These are phyloP conservation scores for Chloromonas sp. DNA, from an alignment of 163 green algal species.

Conservation along the genomic window DNA sequence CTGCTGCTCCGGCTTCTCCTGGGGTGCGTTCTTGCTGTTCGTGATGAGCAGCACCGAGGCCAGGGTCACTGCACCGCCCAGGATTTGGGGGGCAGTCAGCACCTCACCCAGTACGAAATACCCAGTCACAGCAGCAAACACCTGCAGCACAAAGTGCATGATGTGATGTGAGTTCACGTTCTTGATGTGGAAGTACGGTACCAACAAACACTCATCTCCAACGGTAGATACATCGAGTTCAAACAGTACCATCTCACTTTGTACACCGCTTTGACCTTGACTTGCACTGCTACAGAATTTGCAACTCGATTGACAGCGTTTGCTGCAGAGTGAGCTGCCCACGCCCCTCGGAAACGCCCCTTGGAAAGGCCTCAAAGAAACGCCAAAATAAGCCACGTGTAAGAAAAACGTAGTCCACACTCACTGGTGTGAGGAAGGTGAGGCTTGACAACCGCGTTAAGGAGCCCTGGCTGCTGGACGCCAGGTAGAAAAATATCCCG, in stretches of 20 bases:
- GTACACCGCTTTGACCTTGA: too few species aligned
- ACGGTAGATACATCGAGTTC: too few species aligned
- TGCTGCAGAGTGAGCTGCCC: too few species aligned
- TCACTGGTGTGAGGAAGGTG: constrained; percentile 85
- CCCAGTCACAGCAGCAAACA: constrained; percentile 44
- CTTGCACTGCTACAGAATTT: too few species aligned
- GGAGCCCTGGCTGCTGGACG: constrained; percentile 63
- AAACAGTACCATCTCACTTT: too few species aligned
- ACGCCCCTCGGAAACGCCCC: too few species aligned
- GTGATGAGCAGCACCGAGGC: constrained; percentile 73
- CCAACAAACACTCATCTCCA: too few species aligned
- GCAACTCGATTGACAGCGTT: too few species aligned
- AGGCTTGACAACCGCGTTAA: constrained; percentile 78
- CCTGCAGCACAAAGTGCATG: constrained; percentile 1
- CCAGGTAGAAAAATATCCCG: constrained; percentile 82
- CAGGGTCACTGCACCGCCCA: constrained; percentile 72
- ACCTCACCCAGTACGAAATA: constrained; percentile 71
- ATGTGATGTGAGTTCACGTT: not conserved
- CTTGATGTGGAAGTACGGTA: too few species aligned
- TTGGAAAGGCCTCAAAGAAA: not conserved
- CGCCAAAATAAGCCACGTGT: too few species aligned
- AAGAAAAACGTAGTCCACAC: constrained; percentile 3
- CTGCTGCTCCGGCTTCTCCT: not conserved
- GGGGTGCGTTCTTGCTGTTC: not conserved
- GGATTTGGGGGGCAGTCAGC: constrained; percentile 72